These are phyloP conservation scores for Annona squamosa DNA, from an alignment of 164 flowering plant genomes.

Conservation along the genomic window DNA sequence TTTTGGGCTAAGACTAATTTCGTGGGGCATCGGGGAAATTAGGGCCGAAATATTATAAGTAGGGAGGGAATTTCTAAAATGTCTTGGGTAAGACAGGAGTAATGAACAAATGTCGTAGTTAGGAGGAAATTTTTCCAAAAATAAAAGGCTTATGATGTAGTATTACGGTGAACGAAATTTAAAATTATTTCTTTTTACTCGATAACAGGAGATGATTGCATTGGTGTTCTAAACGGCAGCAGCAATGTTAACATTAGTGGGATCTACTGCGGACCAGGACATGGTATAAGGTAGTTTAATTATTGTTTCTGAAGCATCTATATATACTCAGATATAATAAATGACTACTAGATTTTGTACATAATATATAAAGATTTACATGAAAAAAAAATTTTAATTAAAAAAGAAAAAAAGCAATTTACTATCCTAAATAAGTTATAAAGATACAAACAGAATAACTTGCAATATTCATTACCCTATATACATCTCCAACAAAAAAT, in stretches of 20 bases:
- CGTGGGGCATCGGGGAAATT: no score
- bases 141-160: no score
- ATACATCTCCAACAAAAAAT: no score
- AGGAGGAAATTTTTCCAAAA: no score
- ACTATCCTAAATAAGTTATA: background rate
- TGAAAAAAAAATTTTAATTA: background rate
- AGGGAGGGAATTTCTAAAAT: no score
- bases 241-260: background rate
- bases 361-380: background rate
- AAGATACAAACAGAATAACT: background rate
- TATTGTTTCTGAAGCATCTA: background rate
- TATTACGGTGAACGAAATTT: no score
- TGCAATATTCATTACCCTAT: background rate
- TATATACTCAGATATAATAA: background rate
- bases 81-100: no score
- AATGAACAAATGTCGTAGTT: no score
- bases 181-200: background rate
- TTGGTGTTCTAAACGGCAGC: background rate
- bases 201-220: conserved; percentile 10
- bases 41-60: no score
- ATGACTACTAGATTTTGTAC: background rate
- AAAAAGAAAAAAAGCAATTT: background rate
- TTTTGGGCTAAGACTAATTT: no score
- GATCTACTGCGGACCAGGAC: conserved; percentile 9
- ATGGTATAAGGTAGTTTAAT: conserved; percentile 7